Evolutionary conservation across 2,329 filamentous ascomycete genomes (phyloP).

Genomic region (Pleurostoma richardsiae): DNA sequence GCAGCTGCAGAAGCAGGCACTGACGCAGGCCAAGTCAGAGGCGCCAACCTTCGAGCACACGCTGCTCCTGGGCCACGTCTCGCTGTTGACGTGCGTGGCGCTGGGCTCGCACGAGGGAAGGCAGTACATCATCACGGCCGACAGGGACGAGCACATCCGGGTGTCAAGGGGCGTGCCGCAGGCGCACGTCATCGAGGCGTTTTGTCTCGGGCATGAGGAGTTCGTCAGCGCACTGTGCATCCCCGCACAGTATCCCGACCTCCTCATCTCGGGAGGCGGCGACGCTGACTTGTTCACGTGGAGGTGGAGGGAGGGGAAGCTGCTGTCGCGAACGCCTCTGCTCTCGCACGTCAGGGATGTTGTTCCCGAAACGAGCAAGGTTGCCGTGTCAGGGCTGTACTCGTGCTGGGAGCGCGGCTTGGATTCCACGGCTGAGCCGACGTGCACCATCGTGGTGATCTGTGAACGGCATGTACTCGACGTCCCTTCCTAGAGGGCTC

Average conservation of each 20-base stretch:
- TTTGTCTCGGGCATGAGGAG: slow-evolving; percentile 81
- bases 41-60: slow-evolving; percentile 63
- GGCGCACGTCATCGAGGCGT: slow-evolving; percentile 81
- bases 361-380: slow-evolving; percentile 26
- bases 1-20: slow-evolving; percentile 16
- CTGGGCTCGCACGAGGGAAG: slow-evolving; percentile 39
- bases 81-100: slow-evolving; percentile 77
- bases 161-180: slow-evolving; percentile 78
- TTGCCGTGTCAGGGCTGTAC: slow-evolving; percentile 41
- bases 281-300: slow-evolving; percentile 75
- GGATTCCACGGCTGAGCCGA: slow-evolving; percentile 6
- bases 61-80: slow-evolving; percentile 87
- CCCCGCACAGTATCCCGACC: slow-evolving; percentile 45
- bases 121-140: slow-evolving; percentile 48
- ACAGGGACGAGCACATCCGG: slow-evolving; percentile 72
- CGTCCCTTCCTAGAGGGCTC: slow-evolving; percentile 3
- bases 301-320: slow-evolving; percentile 63
- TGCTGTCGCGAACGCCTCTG: slow-evolving; percentile 52
- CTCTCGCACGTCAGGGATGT: slow-evolving; percentile 34
- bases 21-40: slow-evolving; percentile 21
- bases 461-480: slow-evolving; percentile 38
- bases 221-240: slow-evolving; percentile 78
- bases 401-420: slow-evolving; percentile 18
- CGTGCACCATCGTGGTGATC: slow-evolving; percentile 27
- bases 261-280: slow-evolving; percentile 81